Percentiles rank a stretch among this genome's conserved stretches.
Conservation (phyloP, 2,329 filamentous ascomycete genomes). For the Colletotrichum destructivum region DNA sequence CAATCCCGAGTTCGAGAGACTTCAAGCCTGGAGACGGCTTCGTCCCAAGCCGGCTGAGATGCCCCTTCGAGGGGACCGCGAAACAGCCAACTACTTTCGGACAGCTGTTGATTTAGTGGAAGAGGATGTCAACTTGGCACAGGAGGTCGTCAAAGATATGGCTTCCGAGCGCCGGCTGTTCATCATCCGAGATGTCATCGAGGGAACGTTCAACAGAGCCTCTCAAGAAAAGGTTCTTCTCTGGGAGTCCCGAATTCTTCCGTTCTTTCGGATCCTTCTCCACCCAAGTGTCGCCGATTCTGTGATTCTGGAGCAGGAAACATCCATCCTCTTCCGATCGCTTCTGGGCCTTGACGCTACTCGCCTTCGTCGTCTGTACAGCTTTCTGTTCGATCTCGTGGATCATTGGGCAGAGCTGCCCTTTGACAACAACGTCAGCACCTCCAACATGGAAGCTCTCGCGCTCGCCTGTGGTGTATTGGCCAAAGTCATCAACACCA, state of each 20-base stretch:
- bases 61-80: not conserved
- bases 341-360: slow-evolving; percentile 52
- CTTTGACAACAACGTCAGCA: slow-evolving; percentile 20
- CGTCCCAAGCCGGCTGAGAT: not conserved
- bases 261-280: slow-evolving; percentile 54
- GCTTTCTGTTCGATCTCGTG: slow-evolving; percentile 48
- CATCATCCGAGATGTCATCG: slow-evolving; percentile 18
- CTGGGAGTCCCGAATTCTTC: slow-evolving; percentile 40
- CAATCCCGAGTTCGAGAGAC: slow-evolving; percentile 9
- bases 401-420: slow-evolving; percentile 39
- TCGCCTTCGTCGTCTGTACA: slow-evolving; percentile 52
- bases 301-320: slow-evolving; percentile 56
- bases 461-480: slow-evolving; percentile 52
- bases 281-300: slow-evolving; percentile 54
- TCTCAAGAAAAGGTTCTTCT: not conserved
- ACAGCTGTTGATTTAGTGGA: slow-evolving; percentile 12
- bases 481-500: slow-evolving; percentile 55
- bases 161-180: slow-evolving; percentile 3
- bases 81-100: slow-evolving; percentile 19
- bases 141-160: slow-evolving; percentile 30
- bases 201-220: not conserved
- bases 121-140: slow-evolving; percentile 14
- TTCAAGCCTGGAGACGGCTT: slow-evolving; percentile 20
- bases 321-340: slow-evolving; percentile 53
- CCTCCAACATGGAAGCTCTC: slow-evolving; percentile 44